These are phyloP conservation scores for Auriscalpium vulgare DNA, from an alignment of 768 basidiomycete species.

Conservation along the genomic window DNA sequence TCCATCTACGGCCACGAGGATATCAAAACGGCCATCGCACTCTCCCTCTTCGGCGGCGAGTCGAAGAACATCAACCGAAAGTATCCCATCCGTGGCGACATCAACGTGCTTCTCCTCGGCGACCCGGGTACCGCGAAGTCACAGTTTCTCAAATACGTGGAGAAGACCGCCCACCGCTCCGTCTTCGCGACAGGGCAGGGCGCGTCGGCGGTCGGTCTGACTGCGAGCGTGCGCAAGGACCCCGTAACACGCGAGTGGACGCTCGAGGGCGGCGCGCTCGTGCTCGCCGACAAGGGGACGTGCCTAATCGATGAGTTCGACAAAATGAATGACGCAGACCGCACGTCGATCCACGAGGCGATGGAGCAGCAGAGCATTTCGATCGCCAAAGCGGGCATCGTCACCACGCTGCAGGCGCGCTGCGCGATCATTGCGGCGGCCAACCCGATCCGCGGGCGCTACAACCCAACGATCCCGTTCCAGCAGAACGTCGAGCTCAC, in stretches of 20 bases:
- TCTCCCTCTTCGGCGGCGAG: slow-evolving; percentile 92
- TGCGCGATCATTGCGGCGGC: slow-evolving; percentile 98
- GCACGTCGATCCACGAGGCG: slow-evolving; percentile 98
- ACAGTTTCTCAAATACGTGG: slow-evolving; percentile 97
- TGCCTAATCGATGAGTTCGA: slow-evolving; percentile 99
- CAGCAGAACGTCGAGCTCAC: slow-evolving; percentile 98
- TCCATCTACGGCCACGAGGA: slow-evolving; percentile 99
- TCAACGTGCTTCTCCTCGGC: slow-evolving; percentile 91
- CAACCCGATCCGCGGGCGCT: slow-evolving; percentile 93
- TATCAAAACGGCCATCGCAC: slow-evolving; percentile 94
- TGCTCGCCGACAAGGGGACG: slow-evolving; percentile 96
- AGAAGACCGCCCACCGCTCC: slow-evolving; percentile 96
- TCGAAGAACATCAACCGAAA: slow-evolving; percentile 96
- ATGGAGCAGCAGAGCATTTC: slow-evolving; percentile 99
- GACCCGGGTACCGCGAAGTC: slow-evolving; percentile 99
- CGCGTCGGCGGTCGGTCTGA: slow-evolving; percentile 95
- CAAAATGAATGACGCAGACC: slow-evolving; percentile 99
- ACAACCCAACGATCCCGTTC: slow-evolving; percentile 98
- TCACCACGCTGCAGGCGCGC: slow-evolving; percentile 95
- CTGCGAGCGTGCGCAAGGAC: slow-evolving; percentile 97
- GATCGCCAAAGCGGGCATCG: slow-evolving; percentile 97
- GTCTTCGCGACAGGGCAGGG: slow-evolving; percentile 99
- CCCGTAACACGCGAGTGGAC: slow-evolving; percentile 98
- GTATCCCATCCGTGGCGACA: slow-evolving; percentile 93
- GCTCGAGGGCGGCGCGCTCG: slow-evolving; percentile 93